Base-by-base conservation (phyloP, 208 protist genomes). In the Acanthamoeba castellanii region DNA sequence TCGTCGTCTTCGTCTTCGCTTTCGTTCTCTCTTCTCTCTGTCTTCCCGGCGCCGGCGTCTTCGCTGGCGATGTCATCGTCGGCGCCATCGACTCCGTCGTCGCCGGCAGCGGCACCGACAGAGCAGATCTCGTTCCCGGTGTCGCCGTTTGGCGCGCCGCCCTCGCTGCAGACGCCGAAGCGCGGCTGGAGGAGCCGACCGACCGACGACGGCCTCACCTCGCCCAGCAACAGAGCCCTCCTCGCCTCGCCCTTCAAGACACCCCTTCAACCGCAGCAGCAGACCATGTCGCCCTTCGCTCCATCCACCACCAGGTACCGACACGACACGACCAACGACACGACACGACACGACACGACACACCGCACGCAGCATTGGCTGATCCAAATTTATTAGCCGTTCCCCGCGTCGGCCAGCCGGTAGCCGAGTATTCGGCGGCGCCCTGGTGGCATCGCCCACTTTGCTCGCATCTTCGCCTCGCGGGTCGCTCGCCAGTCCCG, bases 131-230 rank as follows among this genome's bases (percentile, higher is more conserved):
- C 68, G 32, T 47, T 76, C 68, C 68, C 68, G 8, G 68, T 27
- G 30, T 76, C 68, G 2, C 68, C 68, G 34, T 76, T 76, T 16
- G 68, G 68, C n/a, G 68, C 68, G 68, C 68, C 68, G 68, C 68
- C 68, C 68, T 76, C 68, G 5, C 68, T 76, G 11, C 32, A 45
- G 18, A 76, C 68, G 32, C 68, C 68, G 5, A 32, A 76, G 68
- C 68, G 68, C 68, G 68, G 68, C 34, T 76, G 68, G 68, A 6
- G 59, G 59, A 64, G 59, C 59, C 59, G 59, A 3, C 18, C 27
- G n/a, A 27, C 27, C 27, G 68, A 76, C 34, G 32, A 27, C n/a
- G 34, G 11, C 32, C 27, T 34, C 66, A 27, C 66, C 7, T 27
- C 30, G 66, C 20, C 66, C 30, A 37, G 13, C 7, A 8, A 22